These are phyloP conservation scores for Melanogaster broomeanus DNA, from an alignment of 768 basidiomycete species.

Conservation along the genomic window DNA sequence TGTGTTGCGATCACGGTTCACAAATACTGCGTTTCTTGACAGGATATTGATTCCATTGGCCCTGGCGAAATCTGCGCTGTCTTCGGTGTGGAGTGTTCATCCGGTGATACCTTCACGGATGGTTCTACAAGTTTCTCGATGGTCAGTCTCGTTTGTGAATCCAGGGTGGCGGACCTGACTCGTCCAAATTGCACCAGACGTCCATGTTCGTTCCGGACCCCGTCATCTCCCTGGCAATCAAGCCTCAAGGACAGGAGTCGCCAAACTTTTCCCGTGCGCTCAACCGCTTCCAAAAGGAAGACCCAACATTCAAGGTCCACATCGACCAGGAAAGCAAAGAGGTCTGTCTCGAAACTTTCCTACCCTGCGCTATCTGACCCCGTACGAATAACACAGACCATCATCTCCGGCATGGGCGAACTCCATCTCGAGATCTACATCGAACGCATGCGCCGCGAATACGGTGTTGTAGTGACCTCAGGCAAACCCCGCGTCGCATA, in stretches of 20 bases:
- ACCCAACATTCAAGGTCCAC: slow-evolving; percentile 98
- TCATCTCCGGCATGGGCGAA: slow-evolving; percentile 99
- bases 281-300: slow-evolving; percentile 97
- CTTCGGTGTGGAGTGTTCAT: slow-evolving; percentile 97
- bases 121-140: slow-evolving; percentile 88
- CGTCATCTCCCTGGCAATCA: slow-evolving; percentile 94
- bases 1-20: background rate
- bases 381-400: slow-evolving; percentile 60
- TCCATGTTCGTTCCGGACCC: slow-evolving; percentile 99
- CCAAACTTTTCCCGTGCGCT: slow-evolving; percentile 97
- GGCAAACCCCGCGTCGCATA: slow-evolving; percentile 97
- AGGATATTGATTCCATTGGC: slow-evolving; percentile 92
- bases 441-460: slow-evolving; percentile 98
- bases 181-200: slow-evolving; percentile 55
- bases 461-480: slow-evolving; percentile 89
- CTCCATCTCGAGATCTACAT: slow-evolving; percentile 98
- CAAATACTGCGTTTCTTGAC: background rate
- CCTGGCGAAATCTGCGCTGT: slow-evolving; percentile 99
- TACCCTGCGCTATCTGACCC: background rate
- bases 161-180: background rate
- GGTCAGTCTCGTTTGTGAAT: slow-evolving; percentile 48
- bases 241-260: slow-evolving; percentile 88
- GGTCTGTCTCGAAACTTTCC: slow-evolving; percentile 41
- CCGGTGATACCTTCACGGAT: slow-evolving; percentile 97
- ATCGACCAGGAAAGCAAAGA: slow-evolving; percentile 94